These are phyloP conservation scores for Botrytis cinerea DNA, from an alignment of 2,329 filamentous ascomycete genomes.

Conservation along the genomic window DNA sequence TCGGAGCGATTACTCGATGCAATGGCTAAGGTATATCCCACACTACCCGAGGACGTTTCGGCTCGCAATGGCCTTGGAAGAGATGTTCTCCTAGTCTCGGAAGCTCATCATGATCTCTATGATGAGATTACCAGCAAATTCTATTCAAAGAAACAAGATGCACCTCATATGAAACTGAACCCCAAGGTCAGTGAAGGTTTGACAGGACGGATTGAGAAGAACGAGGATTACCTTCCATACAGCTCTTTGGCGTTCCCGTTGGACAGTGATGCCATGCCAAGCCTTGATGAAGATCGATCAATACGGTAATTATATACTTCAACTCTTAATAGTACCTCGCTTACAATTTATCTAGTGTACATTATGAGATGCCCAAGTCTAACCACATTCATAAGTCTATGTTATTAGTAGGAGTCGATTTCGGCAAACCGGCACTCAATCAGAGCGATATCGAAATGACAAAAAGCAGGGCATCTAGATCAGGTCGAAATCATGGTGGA, in stretches of 20 bases:
- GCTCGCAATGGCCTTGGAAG: conserved; percentile 77
- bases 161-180: conserved; percentile 69
- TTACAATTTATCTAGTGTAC: conserved; percentile 59
- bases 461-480: conserved; percentile 63
- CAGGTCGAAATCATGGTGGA: conserved; percentile 71
- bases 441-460: conserved; percentile 74
- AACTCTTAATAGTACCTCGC: conserved; percentile 3
- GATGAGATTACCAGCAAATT: conserved; percentile 81
- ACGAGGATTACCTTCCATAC: conserved; percentile 82
- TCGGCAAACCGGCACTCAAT: conserved; percentile 71
- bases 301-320: conserved; percentile 63
- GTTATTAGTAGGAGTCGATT: conserved; percentile 80
- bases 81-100: conserved; percentile 82
- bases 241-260: conserved; percentile 78
- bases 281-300: conserved; percentile 81
- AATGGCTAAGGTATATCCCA: conserved; percentile 79
- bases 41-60: conserved; percentile 74
- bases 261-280: conserved; percentile 68
- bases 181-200: conserved; percentile 75
- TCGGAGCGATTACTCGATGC: conserved; percentile 81
- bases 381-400: conserved; percentile 85
- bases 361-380: conserved; percentile 78
- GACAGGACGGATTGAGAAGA: conserved; percentile 77
- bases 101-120: conserved; percentile 76
- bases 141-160: conserved; percentile 84